Conservation (phyloP, 805 yeast species). For the Saccharomycopsis guyanensis region DNA sequence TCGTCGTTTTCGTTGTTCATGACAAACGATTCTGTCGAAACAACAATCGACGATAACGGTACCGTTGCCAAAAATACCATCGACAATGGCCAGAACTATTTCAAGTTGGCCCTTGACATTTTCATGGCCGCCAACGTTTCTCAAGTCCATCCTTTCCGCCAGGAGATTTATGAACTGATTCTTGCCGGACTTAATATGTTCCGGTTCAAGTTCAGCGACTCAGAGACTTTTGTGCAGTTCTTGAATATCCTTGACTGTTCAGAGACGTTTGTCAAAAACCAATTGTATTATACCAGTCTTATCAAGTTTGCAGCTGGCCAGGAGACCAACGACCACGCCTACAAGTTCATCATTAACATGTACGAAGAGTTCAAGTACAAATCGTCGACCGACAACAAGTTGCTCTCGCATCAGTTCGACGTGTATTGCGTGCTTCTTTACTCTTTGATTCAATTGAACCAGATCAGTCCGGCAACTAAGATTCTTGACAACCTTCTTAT, state of each 20-base stretch:
- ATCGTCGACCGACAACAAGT: neutral
- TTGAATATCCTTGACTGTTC: conserved; percentile 6
- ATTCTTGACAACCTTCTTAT: conserved; percentile 18
- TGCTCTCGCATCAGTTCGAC: conserved; percentile 14
- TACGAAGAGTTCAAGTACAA: conserved; percentile 15
- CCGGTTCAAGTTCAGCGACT: conserved; percentile 10
- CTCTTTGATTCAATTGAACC: conserved; percentile 14
- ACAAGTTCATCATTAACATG: conserved; percentile 6
- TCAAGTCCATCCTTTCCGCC: conserved; percentile 10
- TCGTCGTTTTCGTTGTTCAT: conserved; percentile 7
- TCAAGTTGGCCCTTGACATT: conserved; percentile 19
- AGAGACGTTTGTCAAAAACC: conserved; percentile 7
- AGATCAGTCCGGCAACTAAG: conserved; percentile 15
- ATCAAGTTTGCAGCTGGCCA: conserved; percentile 13
- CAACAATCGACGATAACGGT: conserved; percentile 16
- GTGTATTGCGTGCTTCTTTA: conserved; percentile 17
- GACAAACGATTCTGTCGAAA: conserved; percentile 9
- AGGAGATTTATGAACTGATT: conserved; percentile 15
- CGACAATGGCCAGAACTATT: conserved; percentile 18
- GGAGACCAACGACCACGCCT: neutral
- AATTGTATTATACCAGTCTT: conserved; percentile 16
- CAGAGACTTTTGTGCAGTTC: conserved; percentile 14
- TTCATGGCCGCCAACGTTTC: conserved; percentile 19
- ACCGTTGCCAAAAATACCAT: neutral
- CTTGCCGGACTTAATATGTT: conserved; percentile 16